These are phyloP conservation scores for Chlorella sp. DNA, from an alignment of 139 green algal species.

Conservation along the genomic window DNA sequence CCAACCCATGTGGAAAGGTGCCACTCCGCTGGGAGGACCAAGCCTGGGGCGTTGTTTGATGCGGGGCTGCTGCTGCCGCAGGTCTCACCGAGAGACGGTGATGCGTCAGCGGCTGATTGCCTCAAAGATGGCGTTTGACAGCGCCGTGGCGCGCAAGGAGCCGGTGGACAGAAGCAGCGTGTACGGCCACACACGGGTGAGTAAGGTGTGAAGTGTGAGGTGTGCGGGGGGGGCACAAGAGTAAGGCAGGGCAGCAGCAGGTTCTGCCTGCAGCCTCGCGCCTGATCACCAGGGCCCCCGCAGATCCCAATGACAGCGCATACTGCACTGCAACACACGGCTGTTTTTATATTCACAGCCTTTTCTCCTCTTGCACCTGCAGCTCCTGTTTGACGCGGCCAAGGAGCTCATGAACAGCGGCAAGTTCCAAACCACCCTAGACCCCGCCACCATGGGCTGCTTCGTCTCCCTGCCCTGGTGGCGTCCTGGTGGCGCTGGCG, in stretches of 20 bases:
- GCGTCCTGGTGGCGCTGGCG: no score
- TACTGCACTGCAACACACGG: no score
- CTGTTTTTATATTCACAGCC: no score
- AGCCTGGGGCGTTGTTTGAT: background rate
- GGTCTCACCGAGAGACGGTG: background rate
- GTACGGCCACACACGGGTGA: slow-evolving; percentile 11
- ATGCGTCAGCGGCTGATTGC: background rate
- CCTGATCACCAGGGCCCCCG: no score
- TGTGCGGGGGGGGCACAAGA: no score
- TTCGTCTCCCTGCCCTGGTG: slow-evolving; percentile 19
- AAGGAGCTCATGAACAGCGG: slow-evolving; percentile 11
- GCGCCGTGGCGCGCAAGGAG: background rate
- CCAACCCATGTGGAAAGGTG: background rate
- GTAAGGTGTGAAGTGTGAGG: no score
- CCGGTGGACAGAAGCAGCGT: slow-evolving; percentile 1
- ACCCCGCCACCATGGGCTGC: slow-evolving; percentile 18
- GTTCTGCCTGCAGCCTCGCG: no score
- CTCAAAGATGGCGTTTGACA: slow-evolving; percentile 5
- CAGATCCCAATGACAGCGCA: no score
- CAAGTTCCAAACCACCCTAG: slow-evolving; percentile 12
- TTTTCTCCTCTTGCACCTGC: background rate
- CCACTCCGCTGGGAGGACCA: background rate
- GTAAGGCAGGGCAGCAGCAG: no score
- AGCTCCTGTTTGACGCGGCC: slow-evolving; percentile 9
- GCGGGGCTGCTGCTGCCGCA: background rate